Evolutionary conservation across 2,329 filamentous ascomycete genomes (phyloP).

Genomic region (Gyromitra esculenta): DNA sequence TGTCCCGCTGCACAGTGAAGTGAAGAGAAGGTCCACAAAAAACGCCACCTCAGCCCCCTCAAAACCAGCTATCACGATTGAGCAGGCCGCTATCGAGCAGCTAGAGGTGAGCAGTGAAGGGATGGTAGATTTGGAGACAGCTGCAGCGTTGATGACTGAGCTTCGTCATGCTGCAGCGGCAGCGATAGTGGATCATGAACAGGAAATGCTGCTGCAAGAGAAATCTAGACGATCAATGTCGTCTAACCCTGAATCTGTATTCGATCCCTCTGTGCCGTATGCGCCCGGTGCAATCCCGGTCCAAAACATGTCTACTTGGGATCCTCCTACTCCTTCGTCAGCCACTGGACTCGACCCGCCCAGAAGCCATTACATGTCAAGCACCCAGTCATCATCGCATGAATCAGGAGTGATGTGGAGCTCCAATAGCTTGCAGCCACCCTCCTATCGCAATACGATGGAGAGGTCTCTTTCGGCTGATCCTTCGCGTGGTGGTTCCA

Average conservation of each 20-base stretch:
- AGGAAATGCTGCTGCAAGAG: slow-evolving; percentile 60
- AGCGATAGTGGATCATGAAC: slow-evolving; percentile 69
- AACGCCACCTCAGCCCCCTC: slow-evolving; percentile 68
- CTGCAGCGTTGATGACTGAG: slow-evolving; percentile 98
- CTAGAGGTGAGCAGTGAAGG: slow-evolving; percentile 90
- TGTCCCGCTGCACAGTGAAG: slow-evolving; percentile 90
- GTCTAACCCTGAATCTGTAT: slow-evolving; percentile 52
- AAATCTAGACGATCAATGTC: slow-evolving; percentile 56
- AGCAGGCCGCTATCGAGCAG: slow-evolving; percentile 87
- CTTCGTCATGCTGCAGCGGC: slow-evolving; percentile 95
- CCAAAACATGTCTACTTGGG: slow-evolving; percentile 55
- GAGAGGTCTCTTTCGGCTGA: slow-evolving; percentile 70
- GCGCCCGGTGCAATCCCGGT: slow-evolving; percentile 53
- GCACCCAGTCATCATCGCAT: slow-evolving; percentile 49
- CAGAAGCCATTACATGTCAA: slow-evolving; percentile 50
- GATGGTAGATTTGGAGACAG: slow-evolving; percentile 94
- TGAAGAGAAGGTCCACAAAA: slow-evolving; percentile 80
- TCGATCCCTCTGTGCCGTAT: slow-evolving; percentile 53
- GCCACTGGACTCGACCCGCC: slow-evolving; percentile 49
- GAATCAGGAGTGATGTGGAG: slow-evolving; percentile 51
- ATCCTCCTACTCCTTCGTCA: slow-evolving; percentile 55
- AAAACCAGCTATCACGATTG: slow-evolving; percentile 81
- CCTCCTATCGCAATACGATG: slow-evolving; percentile 73
- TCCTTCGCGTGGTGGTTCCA: slow-evolving; percentile 73
- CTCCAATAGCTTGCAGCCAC: slow-evolving; percentile 56